Percentiles rank a stretch among this genome's conserved stretches.
These are phyloP conservation scores for Acorus calamus DNA, from an alignment of 106 monocot species.

Conservation along the genomic window DNA sequence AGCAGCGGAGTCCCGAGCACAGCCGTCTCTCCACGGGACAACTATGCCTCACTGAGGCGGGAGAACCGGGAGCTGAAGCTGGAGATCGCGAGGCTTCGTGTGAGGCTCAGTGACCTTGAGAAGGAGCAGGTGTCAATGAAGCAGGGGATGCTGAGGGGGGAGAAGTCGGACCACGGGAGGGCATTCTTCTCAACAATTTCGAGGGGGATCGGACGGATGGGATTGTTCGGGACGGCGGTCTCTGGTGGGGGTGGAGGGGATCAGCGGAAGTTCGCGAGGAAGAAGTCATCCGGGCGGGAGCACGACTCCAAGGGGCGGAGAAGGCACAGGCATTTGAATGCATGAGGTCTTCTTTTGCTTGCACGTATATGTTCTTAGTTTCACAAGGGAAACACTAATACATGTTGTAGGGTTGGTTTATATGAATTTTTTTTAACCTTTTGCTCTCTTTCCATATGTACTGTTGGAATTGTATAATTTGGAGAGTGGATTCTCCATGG, in stretches of 20 bases:
- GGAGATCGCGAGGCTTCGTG: conserved; percentile 74
- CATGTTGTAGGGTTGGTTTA: no score
- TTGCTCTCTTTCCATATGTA: no score
- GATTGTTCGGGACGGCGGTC: conserved; percentile 17
- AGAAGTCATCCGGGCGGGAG: conserved; percentile 12
- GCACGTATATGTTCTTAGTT: no score
- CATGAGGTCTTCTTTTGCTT: no score
- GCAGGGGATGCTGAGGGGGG: conserved; percentile 43
- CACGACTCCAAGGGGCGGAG: conserved; percentile 42
- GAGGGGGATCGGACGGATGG: conserved; percentile 55
- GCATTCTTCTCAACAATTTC: conserved; percentile 61
- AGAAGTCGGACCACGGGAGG: conserved; percentile 35
- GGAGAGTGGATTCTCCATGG: no score
- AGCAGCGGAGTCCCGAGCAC: conserved; percentile 60
- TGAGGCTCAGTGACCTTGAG: conserved; percentile 75
- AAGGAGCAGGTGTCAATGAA: conserved; percentile 77
- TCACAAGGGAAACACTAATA: no score
- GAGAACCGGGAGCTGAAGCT: conserved; percentile 90
- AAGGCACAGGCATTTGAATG: conserved; percentile 10
- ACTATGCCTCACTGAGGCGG: conserved; percentile 74
- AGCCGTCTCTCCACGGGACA: conserved; percentile 78
- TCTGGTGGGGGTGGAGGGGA: conserved; percentile 8
- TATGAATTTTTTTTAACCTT: no score
- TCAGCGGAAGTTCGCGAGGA: conserved; percentile 22
- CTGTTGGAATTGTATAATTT: no score